Evolutionary conservation across 2,329 filamentous ascomycete genomes (phyloP), one percentile per base, ranked within the genome.

Genomic region (Dactylellina leptospora): DNA sequence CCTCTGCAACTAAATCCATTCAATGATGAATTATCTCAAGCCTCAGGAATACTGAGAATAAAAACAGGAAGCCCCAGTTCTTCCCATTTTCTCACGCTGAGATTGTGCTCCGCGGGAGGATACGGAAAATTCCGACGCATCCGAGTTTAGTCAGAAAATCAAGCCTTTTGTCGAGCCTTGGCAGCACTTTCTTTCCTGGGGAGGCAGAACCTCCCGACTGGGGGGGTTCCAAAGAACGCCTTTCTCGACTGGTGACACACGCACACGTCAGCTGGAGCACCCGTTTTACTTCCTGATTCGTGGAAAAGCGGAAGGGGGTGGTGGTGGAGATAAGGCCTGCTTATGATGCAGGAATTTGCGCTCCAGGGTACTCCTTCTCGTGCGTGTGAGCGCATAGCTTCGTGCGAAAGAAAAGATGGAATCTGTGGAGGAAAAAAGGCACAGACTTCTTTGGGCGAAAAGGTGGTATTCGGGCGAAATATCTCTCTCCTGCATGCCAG

Each of bases 111-210:
- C n/a, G n/a, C n/a, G 47, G 47, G 8, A 51, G 27, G 42, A 28
- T n/a, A 25, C 27, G 54, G 56, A 62, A 62, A 5, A 23, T 51
- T 55, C 64, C 64, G 55, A 70, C 30, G 18, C 28, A 20, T 44
- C 61, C 61, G 53, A n/a, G 10, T 44, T 54, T 55, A 40, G n/a
- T 47, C 18, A 27, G 25, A 56, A 48, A 58, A 58, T 56, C 50
- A 71, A 71, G 68, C 68, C 54, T 64, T 63, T 72, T 72, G 47
- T 63, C 59, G 59, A 72, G 66, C n/a, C 59, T 72, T 71, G 64
- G 64, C 64, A 33, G 4, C 10, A 3, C 33, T 55, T 8, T 3
- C 11, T n/a, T 18, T 8, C 13, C 30, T 22, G n/a, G 18, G 40
- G 16, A n/a, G n/a, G 28, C 11, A 33, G 28, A 33, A 5, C 11